Evolutionary conservation across 1,139 yeast species (phyloP), one percentile per base, ranked within the genome.

Genomic region (Protomyces gravidus): DNA sequence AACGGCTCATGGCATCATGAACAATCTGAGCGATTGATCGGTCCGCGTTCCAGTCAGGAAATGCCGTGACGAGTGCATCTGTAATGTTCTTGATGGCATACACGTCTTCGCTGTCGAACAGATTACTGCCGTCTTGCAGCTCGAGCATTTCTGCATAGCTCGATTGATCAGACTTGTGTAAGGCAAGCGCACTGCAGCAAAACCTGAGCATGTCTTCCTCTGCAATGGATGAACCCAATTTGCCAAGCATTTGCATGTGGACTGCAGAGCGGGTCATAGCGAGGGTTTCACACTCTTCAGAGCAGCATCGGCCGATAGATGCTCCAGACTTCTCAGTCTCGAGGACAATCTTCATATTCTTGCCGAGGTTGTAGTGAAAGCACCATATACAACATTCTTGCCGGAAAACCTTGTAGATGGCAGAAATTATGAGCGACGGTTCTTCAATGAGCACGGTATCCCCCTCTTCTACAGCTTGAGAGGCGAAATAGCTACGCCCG

Each of bases 401-500:
- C 60, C 81, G 78, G 68, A 82, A 84, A 5, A 81, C 83, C 61
- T 77, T 75, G 28, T 77, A 70, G 2, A 84, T 74, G 1, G 81
- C 75, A 15, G 77, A 73, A 13, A 84, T 77, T 15, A 30, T 13
- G 7, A 30, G 15, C 53, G 81, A 68, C 0, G 84, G 82, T 4
- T 70, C 61, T 1, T 69, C 65, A 48, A 80, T 76, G 7, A 64
- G 65, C 1, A 85, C 70, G 1, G 68, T 67, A 0, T 82, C 76
- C 6, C 75, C 79, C 21, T 69, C 66, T 3, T 77, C 72, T 15
- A 84, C 78, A 6, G 68, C 64, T 1, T 57, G 50, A 1, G 65
- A 66, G 15, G 87, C 80, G 68, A 81, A 83, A 64, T 86, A 83
- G 1, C 89, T 88, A 62, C 89, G 75, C 11, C 90, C 87, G 5